Conservation (phyloP, 1,284 basidiomycete species). For the Ustilago xerochloae region DNA sequence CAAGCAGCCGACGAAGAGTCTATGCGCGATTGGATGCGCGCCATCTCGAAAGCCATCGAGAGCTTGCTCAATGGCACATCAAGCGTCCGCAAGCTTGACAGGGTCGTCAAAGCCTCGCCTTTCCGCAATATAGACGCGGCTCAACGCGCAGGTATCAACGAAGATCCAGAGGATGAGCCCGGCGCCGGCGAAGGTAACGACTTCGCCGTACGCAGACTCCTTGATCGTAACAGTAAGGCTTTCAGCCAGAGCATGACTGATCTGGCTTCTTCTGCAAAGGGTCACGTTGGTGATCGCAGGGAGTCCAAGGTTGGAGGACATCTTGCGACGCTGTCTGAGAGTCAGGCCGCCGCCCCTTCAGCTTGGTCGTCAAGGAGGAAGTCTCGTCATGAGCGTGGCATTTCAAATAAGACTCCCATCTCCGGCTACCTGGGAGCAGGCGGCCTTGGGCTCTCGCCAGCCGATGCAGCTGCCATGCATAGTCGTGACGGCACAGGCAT, state of each 20-base stretch:
- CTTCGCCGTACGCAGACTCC: slow-evolving; percentile 37
- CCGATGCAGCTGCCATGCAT: slow-evolving; percentile 17
- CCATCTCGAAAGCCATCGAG: slow-evolving; percentile 72
- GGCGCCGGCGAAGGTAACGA: slow-evolving; percentile 27
- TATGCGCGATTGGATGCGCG: slow-evolving; percentile 71
- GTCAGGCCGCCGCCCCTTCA: slow-evolving; percentile 19
- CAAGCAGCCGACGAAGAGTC: slow-evolving; percentile 71
- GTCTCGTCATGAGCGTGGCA: slow-evolving; percentile 49
- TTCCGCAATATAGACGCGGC: slow-evolving; percentile 21
- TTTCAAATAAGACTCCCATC: slow-evolving; percentile 64
- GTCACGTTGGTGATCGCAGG: slow-evolving; percentile 18
- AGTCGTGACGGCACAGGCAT: slow-evolving; percentile 3
- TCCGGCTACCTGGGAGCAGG: slow-evolving; percentile 51
- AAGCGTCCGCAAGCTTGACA: slow-evolving; percentile 59
- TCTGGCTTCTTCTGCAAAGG: slow-evolving; percentile 28
- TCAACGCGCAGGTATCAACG: slow-evolving; percentile 12
- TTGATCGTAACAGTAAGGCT: slow-evolving; percentile 12
- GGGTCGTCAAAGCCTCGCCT: slow-evolving; percentile 37
- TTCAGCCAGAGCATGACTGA: slow-evolving; percentile 62
- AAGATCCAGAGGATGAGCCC: slow-evolving; percentile 21
- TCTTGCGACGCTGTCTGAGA: slow-evolving; percentile 39
- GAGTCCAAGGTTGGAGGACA: slow-evolving; percentile 19
- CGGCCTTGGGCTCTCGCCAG: slow-evolving; percentile 20
- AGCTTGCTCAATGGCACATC: slow-evolving; percentile 71
- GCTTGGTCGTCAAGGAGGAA: slow-evolving; percentile 17